Base-by-base conservation (phyloP, 2,329 filamentous ascomycete genomes). In the Claviceps sorghi region DNA sequence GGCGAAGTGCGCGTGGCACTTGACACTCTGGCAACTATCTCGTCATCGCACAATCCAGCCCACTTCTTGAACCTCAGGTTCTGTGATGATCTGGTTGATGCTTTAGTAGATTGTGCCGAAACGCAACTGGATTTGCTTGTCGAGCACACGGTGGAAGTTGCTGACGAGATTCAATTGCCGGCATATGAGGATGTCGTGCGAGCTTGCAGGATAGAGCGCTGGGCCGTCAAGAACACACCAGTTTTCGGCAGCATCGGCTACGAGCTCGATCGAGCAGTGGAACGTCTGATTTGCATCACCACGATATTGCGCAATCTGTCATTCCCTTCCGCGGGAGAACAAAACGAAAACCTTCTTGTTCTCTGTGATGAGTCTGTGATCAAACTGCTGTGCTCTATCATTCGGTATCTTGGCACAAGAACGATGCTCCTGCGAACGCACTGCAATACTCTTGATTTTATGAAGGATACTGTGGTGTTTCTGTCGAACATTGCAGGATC, bases 261-360 rank as follows among this genome's bases (percentile, higher is more conserved):
- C 64, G 82, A 91, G 50, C 77, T 96, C 2, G 88, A 95, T 61
- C 82, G 86, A 49, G 86, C 90, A 2, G 89, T 90, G 4, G 90
- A 96, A 60, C 81, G 85, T 54, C 69, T 98, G 48, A 83, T 97
- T 52, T 94, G 89, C 62, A 85, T 97, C 57, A 95, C 89, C 1
- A 95, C 88, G 0, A 90, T 96, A 53, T 70, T 98, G 47, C 84
- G 93, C 54, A 98, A 98, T 60, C 77, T 96, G 17, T 97, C 93
- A 0, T 96, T 95, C 65, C 64, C 36, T 38, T n/a, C 36, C 8
- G 4, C 85, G 78, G 68, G 80, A 41, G 69, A 72, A 34, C 62
- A 68, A 43, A 69, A 80, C 52, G 64, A 69, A 30, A 97, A 96
- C 59, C 88, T 93, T 59, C 67, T 68, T 4, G 70, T 83, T 0